Evolutionary conservation across 2,329 filamentous ascomycete genomes (phyloP).

Genomic region (Penicillium digitatum): DNA sequence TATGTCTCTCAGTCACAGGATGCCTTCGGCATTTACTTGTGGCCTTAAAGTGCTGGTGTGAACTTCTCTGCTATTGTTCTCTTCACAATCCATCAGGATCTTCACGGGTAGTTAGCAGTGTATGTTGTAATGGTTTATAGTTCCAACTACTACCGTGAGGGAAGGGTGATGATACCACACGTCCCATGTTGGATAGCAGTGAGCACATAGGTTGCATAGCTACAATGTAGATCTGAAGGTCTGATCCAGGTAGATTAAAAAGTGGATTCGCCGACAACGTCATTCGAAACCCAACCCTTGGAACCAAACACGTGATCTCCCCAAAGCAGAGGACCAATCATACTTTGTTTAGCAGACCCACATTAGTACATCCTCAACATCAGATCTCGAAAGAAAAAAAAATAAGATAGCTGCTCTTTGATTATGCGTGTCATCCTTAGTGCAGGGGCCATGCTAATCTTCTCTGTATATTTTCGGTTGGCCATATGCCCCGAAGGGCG

Average conservation of each 20-base stretch:
- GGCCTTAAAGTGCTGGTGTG: not conserved
- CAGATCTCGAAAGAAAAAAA: slow-evolving; percentile 47
- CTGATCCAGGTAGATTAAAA: not conserved
- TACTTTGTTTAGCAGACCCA: accelerated
- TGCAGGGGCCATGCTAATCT: slow-evolving; percentile 79
- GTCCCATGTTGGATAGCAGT: not conserved
- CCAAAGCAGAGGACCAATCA: not conserved
- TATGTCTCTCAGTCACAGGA: not conserved
- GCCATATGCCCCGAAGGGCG: slow-evolving; percentile 54
- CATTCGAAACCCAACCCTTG: not conserved
- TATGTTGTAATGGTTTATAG: not conserved
- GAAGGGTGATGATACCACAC: not conserved
- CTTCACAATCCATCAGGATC: not conserved
- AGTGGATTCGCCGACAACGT: not conserved
- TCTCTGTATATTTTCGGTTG: slow-evolving; percentile 68
- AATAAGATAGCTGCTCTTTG: slow-evolving; percentile 71
- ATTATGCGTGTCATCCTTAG: slow-evolving; percentile 93
- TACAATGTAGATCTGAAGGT: not conserved
- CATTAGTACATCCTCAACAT: not conserved
- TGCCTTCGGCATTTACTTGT: not conserved
- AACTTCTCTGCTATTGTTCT: not conserved
- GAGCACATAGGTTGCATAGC: not conserved
- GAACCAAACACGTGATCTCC: accelerated
- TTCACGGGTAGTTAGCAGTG: not conserved
- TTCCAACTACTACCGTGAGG: not conserved